These are phyloP conservation scores for Raphidocelis subcapitata DNA, from an alignment of 139 green algal species.

Conservation along the genomic window DNA sequence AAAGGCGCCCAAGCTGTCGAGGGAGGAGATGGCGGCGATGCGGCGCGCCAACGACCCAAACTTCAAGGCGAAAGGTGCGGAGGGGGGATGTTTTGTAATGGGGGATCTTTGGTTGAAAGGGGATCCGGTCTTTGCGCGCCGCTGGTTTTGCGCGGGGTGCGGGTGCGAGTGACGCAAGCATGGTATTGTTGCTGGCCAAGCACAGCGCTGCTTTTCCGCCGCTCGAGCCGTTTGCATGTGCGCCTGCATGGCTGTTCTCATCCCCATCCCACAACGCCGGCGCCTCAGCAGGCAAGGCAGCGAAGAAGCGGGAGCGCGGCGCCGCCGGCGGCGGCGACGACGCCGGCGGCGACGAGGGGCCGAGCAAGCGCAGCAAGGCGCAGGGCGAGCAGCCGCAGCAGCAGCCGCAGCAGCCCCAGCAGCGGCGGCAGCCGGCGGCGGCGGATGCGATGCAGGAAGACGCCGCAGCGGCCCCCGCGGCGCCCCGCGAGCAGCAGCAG, in stretches of 20 bases:
- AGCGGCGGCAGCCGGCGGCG: neutral
- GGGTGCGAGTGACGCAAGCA: too few relatives aligned
- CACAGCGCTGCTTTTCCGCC: too few relatives aligned
- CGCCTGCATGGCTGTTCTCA: too few relatives aligned
- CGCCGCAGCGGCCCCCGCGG: neutral
- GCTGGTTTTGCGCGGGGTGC: too few relatives aligned
- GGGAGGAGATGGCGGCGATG: constrained; percentile 56
- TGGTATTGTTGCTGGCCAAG: too few relatives aligned
- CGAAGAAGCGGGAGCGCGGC: neutral
- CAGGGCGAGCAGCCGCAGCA: neutral
- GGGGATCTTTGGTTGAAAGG: neutral
- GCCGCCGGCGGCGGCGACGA: neutral
- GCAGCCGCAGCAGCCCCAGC: neutral
- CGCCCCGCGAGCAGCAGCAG: neutral
- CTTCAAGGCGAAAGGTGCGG: constrained; percentile 39
- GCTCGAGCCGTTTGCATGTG: too few relatives aligned
- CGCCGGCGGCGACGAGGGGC: neutral
- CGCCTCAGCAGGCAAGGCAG: neutral
- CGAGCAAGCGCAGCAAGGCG: constrained; percentile 1
- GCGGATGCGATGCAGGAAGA: neutral
- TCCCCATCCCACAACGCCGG: too few relatives aligned
- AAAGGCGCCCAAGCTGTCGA: constrained; percentile 53
- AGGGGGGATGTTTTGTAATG: neutral
- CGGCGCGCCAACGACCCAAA: constrained; percentile 72
- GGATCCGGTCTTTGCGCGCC: too few relatives aligned